Evolutionary conservation across 345 rosid species (phyloP), one percentile per base, ranked within the genome.

Genomic region (Arabis hirsuta): DNA sequence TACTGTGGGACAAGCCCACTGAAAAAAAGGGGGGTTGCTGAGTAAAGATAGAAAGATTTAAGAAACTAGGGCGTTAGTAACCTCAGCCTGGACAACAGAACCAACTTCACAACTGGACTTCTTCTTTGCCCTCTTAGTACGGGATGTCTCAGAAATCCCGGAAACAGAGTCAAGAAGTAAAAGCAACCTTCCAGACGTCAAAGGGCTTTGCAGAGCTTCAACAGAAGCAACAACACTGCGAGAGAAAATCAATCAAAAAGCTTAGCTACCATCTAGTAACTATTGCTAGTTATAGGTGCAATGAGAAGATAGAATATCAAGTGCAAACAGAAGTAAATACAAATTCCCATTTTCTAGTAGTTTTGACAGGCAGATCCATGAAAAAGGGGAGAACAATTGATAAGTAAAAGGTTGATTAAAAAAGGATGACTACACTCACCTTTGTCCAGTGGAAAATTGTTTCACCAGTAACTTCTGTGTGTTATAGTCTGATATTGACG

Each of bases 21-120:
- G 39, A 31, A 58, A 56, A 43, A 31, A 55, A 41, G 8, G 36
- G 61, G 36, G 61, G 51, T 56, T 39, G 44, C 45, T 19, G 29
- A 36, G 69, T 45, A 45, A 47, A n/a, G 34, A 29, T 36, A 46
- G 32, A 64, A 64, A 42, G 41, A 64, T 32, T 5, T 12, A 9
- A 47, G 29, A 69, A 62, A 50, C 59, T 38, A 55, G 60, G 55
- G 67, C 14, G 7, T 52, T 62, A 44, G 60, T 71, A 76, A 95
- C 99, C 99, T 95, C 99, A 3, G 91, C 90, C 46, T 83, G 88
- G 80, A 91, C 88, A 73, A 95, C 67, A 36, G 96, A 90, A 79
- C 97, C 99, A 57, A 90, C 81, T 72, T 67, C 63, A 75, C 79
- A 84, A 70, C 81, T 78, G 7, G 91, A 83, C 66, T 89, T 91